Percentiles rank a stretch among this genome's conserved stretches.
Evolutionary conservation across 164 flowering plant genomes (phyloP).

Genomic region (Stephania japonica): DNA sequence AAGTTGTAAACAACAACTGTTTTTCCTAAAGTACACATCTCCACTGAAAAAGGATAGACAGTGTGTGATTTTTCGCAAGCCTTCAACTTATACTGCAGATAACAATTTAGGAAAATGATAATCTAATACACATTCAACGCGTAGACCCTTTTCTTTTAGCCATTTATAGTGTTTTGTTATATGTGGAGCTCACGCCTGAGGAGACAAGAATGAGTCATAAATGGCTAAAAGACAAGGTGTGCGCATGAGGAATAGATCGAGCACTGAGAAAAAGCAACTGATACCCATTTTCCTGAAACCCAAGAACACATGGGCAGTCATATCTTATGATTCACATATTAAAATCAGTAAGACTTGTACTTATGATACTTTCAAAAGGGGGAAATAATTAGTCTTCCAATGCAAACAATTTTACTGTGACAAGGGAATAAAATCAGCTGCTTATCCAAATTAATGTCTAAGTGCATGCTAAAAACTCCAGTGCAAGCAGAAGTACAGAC

Average conservation of each 20-base stretch:
- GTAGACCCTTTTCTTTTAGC: too few species aligned
- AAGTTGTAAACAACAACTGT: neutral
- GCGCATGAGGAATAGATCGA: constrained; percentile 92
- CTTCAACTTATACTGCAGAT: neutral
- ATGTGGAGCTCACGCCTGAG: constrained; percentile 46
- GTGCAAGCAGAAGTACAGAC: neutral
- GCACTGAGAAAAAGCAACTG: constrained; percentile 94
- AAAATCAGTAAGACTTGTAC: neutral
- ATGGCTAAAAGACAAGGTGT: too few species aligned
- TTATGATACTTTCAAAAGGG: neutral
- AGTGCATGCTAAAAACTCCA: neutral
- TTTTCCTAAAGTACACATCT: neutral
- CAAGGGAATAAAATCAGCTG: neutral
- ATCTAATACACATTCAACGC: too few species aligned
- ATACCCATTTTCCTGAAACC: constrained; percentile 88
- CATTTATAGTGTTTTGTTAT: too few species aligned
- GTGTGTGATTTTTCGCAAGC: neutral
- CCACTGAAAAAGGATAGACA: neutral
- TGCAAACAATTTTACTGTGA: neutral
- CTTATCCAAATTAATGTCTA: neutral
- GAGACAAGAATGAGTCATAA: too few species aligned
- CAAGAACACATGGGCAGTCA: neutral
- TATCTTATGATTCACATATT: neutral
- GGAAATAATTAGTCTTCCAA: neutral
- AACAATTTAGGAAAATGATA: too few species aligned